phyloP scores from a whole-genome alignment of 164 flowering plant genomes.

The Magnolia changhungtana region DNA sequence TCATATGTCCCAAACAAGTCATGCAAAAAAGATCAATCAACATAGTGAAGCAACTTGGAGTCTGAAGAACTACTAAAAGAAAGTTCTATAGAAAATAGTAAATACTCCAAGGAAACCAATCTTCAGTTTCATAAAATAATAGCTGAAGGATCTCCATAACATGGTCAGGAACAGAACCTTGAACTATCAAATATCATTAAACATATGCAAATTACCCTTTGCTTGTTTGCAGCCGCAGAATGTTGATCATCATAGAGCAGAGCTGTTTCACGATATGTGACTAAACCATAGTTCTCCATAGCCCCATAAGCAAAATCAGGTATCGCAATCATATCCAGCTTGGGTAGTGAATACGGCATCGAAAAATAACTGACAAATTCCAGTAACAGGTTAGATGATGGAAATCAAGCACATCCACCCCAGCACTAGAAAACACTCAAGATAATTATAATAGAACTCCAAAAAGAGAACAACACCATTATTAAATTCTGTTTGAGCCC shows the following conservation, averaged over 20 bases:
- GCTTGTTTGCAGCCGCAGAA: conserved; percentile 94
- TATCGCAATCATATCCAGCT: conserved; percentile 94
- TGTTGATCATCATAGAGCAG: conserved; percentile 89
- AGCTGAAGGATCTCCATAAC: not conserved
- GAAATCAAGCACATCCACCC: not conserved
- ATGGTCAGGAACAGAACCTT: not conserved
- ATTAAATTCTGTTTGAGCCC: not conserved
- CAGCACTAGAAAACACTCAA: not conserved
- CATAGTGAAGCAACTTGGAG: not conserved
- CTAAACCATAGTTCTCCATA: conserved; percentile 98
- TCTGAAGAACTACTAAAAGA: not conserved
- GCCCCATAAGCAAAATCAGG: conserved; percentile 99
- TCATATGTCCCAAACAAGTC: not conserved
- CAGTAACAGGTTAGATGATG: not conserved
- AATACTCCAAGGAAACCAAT: not conserved
- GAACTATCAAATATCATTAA: not conserved
- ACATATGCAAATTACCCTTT: conserved; percentile 48
- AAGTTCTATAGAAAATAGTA: not conserved
- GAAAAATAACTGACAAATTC: conserved; percentile 69
- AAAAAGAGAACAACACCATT: not conserved
- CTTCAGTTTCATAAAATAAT: not conserved
- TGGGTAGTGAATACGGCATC: conserved; percentile 87
- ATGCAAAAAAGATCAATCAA: not conserved
- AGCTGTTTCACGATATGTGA: conserved; percentile 90
- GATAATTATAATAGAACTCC: not conserved